Conservation (phyloP, 1,284 basidiomycete species). For the Trametes versicolor region DNA sequence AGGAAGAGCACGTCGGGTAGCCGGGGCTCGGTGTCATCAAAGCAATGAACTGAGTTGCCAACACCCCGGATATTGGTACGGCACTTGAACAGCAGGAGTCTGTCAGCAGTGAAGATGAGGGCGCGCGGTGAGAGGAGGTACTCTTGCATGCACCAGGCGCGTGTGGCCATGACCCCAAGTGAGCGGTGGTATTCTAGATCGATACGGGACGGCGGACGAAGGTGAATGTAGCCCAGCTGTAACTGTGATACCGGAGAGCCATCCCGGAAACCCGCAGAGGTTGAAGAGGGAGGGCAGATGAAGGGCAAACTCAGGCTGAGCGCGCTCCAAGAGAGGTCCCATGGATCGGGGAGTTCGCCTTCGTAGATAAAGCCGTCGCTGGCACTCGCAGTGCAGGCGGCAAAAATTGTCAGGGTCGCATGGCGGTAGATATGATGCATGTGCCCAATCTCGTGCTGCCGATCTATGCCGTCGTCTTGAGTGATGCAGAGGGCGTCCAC, state of each 20-base stretch:
- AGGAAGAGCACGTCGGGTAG: conserved; percentile 23
- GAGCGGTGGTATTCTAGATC: neutral
- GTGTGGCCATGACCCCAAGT: conserved; percentile 16
- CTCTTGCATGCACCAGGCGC: too few species aligned
- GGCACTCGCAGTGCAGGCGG: neutral
- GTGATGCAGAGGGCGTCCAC: conserved; percentile 16
- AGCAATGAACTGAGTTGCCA: conserved; percentile 15
- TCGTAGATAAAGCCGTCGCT: conserved; percentile 6
- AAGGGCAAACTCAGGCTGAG: conserved; percentile 3
- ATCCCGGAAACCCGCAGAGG: neutral
- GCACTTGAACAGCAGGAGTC: conserved; percentile 28
- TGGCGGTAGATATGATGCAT: too few species aligned
- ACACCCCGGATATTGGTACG: conserved; percentile 22
- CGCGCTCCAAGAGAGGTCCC: too few species aligned
- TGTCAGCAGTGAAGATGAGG: conserved; percentile 25
- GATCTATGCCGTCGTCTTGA: conserved; percentile 12
- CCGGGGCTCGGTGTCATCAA: neutral
- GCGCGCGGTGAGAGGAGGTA: conserved; percentile 25
- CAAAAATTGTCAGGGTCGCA: conserved; percentile 11
- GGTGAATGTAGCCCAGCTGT: conserved; percentile 13
- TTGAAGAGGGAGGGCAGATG: neutral
- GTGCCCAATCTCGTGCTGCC: conserved; percentile 12
- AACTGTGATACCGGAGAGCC: neutral
- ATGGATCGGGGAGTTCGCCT: neutral
- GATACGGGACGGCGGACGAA: conserved; percentile 6